These are phyloP conservation scores for Leccinum boreale DNA, from an alignment of 768 basidiomycete genomes.

Conservation along the genomic window DNA sequence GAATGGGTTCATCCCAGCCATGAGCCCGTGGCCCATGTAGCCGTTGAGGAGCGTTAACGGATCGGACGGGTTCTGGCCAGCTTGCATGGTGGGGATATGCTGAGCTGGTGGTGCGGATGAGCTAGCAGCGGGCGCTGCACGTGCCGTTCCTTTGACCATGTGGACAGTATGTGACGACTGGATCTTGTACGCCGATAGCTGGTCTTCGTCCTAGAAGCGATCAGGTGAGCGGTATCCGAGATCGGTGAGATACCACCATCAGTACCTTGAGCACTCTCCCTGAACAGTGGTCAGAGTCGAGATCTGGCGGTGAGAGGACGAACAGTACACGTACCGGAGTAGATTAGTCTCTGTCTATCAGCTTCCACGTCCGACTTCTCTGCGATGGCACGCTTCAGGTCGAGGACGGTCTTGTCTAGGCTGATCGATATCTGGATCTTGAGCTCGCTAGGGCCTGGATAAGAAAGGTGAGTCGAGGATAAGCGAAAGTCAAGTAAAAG, in stretches of 20 bases:
- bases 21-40: conserved; percentile 70
- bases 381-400: conserved; percentile 90
- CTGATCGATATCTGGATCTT: conserved; percentile 86
- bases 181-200: conserved; percentile 83
- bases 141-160: conserved; percentile 85
- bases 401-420: conserved; percentile 79
- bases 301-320: background rate
- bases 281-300: conserved; percentile 20
- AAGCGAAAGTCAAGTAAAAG: background rate
- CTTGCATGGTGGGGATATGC: conserved; percentile 76
- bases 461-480: too few species aligned
- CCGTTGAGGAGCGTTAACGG: conserved; percentile 83
- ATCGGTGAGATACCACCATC: background rate
- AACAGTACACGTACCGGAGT: conserved; percentile 60
- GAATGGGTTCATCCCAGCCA: conserved; percentile 92
- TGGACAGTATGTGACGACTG: conserved; percentile 85
- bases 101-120: conserved; percentile 40
- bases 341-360: conserved; percentile 87
- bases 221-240: conserved; percentile 3
- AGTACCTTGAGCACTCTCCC: conserved; percentile 72
- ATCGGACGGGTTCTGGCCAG: conserved; percentile 86
- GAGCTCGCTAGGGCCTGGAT: conserved; percentile 80
- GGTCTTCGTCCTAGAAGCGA: conserved; percentile 71
- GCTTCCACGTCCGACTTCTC: conserved; percentile 82
- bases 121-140: conserved; percentile 37